Evolutionary conservation across 164 flowering plant species (phyloP), one percentile per base, ranked within the genome.

Genomic region (Vitis cinerea): DNA sequence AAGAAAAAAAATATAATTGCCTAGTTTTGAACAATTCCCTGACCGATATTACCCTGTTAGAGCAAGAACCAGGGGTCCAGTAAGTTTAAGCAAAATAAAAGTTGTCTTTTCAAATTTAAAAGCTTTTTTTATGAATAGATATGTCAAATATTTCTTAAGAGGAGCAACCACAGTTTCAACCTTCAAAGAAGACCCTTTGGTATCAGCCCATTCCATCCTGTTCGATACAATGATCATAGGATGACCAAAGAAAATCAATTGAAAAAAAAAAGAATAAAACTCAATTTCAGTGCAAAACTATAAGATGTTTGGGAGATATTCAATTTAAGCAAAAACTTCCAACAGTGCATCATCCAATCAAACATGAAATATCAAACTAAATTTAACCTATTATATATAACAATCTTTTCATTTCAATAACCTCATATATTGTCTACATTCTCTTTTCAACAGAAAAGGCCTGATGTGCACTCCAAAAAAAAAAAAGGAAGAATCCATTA

Each of bases 111-210:
- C 2, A 31, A 31, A 31, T 3, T 31, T 31, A 31, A 31, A 31
- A 31, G 44, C 44, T 31, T n/a, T 19, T 17, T 13, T 13, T 47
- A 44, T 31, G 51, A 59, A 59, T 8, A n/a, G 50, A 53, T 29
- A 23, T 51, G 2, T 50, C 2, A 57, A 19, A 61, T 82, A 91
- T 94, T 93, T 87, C 79, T 85, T 86, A 9, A 73, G 59, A 67
- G 92, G 89, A 67, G 87, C 79, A 69, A 79, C 74, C 29, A 61
- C 64, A 9, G 83, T 67, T 70, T 81, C 82, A 47, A 81, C 55
- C 70, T 69, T 80, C 72, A 77, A 61, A 68, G 80, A 63, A 60
- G 81, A 70, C 19, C 47, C 66, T 50, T 48, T 44, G 30, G 70
- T 14, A 61, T 49, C 60, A 17, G 63, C 67, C 31, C 13, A 67